Evolutionary conservation across 2,329 filamentous ascomycete species (phyloP), one percentile per base, ranked within the genome.

Genomic region (Fusarium napiforme): DNA sequence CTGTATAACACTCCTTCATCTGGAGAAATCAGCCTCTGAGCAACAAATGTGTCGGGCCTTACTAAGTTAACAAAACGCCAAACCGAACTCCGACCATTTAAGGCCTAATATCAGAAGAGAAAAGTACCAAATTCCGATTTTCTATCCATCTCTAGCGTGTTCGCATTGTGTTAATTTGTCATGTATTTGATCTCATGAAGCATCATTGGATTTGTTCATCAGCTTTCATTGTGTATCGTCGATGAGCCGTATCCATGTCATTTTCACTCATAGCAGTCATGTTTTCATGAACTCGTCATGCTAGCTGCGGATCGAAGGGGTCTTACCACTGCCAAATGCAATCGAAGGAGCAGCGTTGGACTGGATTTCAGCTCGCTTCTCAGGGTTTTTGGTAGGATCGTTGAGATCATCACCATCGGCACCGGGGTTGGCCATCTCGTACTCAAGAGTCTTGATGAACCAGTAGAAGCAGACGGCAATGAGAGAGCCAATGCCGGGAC

Each of bases 351-450:
- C 43, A 65, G 73, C 71, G 56, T 46, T 23, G 30, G 67, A 56
- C 26, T 73, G 75, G 34, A 78, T 70, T 63, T 78, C 77, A 19
- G 81, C 81, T 39, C 75, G 77, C 78, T 84, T 85, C 72, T 84
- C 81, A 3, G 82, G 81, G 69, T 85, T 85, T 75, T 82, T 80
- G 21, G 83, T 84, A 14, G 84, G 83, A 73, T 85, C 84, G 52
- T 85, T 85, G 30, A 75, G 60, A 40, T 81, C 78, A 63, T 85
- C 84, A 32, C 84, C 84, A 70, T 86, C 84, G 28, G 85, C 84
- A 18, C 84, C 84, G 28, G 84, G 84, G 68, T 85, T 86, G 16
- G 83, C 84, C 83, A 85, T 85, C 78, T 83, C 82, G 45, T 83
- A 83, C 72, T 83, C 82, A 3, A 83, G 75, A 45, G 79, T 83